Conservation (phyloP, 23 red algal genomes). For the Gracilaria domingensis region DNA sequence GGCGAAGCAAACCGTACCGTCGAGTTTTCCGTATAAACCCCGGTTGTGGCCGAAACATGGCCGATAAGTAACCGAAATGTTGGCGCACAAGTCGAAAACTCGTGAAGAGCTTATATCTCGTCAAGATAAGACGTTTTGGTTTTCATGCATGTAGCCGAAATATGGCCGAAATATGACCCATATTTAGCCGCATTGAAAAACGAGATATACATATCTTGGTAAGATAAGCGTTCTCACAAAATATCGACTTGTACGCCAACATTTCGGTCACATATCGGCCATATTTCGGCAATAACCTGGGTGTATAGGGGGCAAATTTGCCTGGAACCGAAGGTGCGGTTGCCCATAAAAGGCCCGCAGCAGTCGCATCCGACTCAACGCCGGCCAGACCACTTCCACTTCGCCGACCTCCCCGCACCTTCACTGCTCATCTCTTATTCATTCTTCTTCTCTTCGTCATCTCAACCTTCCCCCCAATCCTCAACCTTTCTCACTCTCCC, state of each 20-base stretch:
- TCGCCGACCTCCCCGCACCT: too few relatives aligned
- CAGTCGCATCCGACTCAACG: too few relatives aligned
- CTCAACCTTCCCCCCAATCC: too few relatives aligned
- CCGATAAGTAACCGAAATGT: background rate
- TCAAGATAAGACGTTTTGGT: background rate
- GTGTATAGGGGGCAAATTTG: slow-evolving; percentile 6
- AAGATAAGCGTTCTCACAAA: too few relatives aligned
- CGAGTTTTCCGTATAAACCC: background rate
- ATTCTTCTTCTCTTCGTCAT: too few relatives aligned
- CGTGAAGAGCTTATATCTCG: background rate
- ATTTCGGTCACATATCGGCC: background rate
- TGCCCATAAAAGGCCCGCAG: too few relatives aligned
- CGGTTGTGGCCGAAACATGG: background rate
- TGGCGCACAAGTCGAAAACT: background rate
- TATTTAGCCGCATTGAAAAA: background rate
- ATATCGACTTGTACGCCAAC: background rate
- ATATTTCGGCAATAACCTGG: background rate
- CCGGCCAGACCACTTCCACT: too few relatives aligned
- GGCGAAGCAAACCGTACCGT: too few relatives aligned
- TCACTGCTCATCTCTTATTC: too few relatives aligned
- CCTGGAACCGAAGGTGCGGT: too few relatives aligned
- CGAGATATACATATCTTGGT: background rate
- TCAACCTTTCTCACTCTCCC: too few relatives aligned
- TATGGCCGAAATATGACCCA: background rate
- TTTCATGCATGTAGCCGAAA: background rate